Evolutionary conservation across 257 asterid genomes (phyloP).

Genomic region (Nicotiana paniculata): DNA sequence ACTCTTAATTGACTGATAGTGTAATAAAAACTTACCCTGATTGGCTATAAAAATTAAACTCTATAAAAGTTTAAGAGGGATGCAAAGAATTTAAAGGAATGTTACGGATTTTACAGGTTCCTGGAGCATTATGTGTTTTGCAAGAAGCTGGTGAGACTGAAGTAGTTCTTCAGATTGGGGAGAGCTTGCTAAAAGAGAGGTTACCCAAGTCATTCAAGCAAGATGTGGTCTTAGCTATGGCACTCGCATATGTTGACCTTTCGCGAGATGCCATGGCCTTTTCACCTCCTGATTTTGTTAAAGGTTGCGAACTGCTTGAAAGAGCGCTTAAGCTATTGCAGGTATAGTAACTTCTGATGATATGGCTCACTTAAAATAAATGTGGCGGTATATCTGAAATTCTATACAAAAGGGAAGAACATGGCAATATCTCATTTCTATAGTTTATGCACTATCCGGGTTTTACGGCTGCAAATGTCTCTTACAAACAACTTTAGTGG

Average conservation of each 20-base stretch:
- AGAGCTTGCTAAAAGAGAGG: conserved; percentile 75
- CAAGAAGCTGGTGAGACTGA: conserved; percentile 96
- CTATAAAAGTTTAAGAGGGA: background rate
- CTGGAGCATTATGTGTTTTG: conserved; percentile 83
- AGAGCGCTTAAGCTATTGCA: conserved; percentile 83
- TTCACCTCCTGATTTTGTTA: conserved; percentile 79
- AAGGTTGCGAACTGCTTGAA: conserved; percentile 88
- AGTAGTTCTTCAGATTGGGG: conserved; percentile 83
- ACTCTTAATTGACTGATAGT: background rate
- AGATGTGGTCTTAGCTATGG: conserved; percentile 83
- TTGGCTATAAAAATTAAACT: background rate
- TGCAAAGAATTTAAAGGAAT: background rate
- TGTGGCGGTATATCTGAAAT: background rate
- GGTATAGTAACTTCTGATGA: conserved; percentile 33
- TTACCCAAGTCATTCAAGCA: conserved; percentile 90
- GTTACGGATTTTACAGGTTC: conserved; percentile 42
- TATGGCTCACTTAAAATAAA: background rate
- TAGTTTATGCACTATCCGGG: background rate
- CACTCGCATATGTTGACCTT: conserved; percentile 87
- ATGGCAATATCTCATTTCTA: background rate
- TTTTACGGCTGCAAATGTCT: background rate
- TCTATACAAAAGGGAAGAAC: background rate
- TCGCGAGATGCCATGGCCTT: conserved; percentile 91
- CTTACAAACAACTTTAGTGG: background rate
- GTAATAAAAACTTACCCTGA: background rate